Conservation (phyloP, 2,329 filamentous ascomycete genomes). For the Claviceps sp. region DNA sequence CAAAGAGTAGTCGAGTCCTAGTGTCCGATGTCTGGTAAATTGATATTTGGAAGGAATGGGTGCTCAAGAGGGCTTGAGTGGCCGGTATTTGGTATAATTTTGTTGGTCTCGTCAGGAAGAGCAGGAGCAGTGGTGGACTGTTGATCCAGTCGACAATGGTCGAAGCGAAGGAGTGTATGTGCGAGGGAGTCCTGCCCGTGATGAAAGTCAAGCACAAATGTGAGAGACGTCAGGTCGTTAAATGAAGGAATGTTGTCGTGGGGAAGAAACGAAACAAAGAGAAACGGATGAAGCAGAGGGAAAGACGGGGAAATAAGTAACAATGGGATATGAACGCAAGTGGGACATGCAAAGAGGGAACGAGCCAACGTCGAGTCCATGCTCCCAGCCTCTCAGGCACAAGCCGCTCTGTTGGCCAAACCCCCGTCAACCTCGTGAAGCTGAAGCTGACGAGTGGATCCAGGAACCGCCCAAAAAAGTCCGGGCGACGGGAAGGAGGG, state of each 20-base stretch:
- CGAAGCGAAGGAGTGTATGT: conserved; percentile 7
- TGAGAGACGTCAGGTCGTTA: conserved; percentile 3
- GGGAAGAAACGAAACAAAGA: background rate
- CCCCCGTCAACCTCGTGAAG: background rate
- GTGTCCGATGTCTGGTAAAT: conserved; percentile 1
- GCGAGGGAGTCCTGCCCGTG: conserved; percentile 7
- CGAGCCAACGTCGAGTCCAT: background rate
- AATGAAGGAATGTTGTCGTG: conserved; percentile 5
- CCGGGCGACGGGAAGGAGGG: background rate
- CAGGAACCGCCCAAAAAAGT: background rate
- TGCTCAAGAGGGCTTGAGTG: conserved; percentile 1
- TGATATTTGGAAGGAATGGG: conserved; percentile 4
- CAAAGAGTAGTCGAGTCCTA: background rate
- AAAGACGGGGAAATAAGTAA: background rate
- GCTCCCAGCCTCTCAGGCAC: too few species aligned
- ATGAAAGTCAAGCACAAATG: conserved; percentile 5
- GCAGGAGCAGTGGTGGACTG: background rate
- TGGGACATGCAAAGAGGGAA: background rate
- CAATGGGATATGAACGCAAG: background rate
- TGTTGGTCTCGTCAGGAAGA: background rate
- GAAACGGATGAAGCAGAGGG: background rate
- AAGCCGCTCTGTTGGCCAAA: too few species aligned
- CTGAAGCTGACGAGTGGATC: background rate
- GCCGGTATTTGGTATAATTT: background rate
- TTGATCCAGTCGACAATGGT: background rate